Conservation (phyloP, 345 rosid genomes). For the Gossypium mustelinum region DNA sequence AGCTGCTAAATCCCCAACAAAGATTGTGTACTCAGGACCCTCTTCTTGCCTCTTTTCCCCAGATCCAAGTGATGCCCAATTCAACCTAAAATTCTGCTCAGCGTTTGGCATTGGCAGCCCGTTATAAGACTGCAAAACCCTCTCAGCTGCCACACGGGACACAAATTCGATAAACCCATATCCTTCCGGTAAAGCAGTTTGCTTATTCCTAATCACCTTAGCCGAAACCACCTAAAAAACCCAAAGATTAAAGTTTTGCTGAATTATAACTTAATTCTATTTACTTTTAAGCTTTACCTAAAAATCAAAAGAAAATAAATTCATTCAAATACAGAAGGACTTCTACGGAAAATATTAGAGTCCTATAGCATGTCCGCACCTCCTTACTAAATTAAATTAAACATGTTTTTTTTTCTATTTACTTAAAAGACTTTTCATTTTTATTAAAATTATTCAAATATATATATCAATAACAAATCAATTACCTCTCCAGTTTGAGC, state of each 20-base stretch:
- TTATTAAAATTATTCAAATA: too few species aligned
- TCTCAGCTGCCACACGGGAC: constrained; percentile 68
- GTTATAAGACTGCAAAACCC: constrained; percentile 67
- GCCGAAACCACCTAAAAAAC: constrained; percentile 53
- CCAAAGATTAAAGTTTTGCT: not conserved
- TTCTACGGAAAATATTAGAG: not conserved
- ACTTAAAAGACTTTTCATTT: too few species aligned
- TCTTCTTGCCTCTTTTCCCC: constrained; percentile 91
- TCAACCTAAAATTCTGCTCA: constrained; percentile 77
- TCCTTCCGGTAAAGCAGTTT: constrained; percentile 63
- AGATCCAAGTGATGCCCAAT: constrained; percentile 86
- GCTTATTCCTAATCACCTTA: constrained; percentile 86
- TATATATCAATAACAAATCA: not conserved
- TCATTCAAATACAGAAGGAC: not conserved
- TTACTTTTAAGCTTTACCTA: not conserved
- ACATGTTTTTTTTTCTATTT: not conserved
- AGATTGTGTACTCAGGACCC: constrained; percentile 75
- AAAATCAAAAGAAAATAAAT: not conserved
- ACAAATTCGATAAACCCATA: constrained; percentile 88
- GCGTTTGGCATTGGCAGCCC: constrained; percentile 71
- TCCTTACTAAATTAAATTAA: too few species aligned
- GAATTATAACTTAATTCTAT: not conserved
- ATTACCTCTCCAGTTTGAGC: constrained; percentile 64
- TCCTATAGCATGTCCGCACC: not conserved
- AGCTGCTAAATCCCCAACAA: constrained; percentile 90